phyloP scores from a whole-genome alignment of 2,329 filamentous ascomycete genomes.

The Lecanicillium sp. region DNA sequence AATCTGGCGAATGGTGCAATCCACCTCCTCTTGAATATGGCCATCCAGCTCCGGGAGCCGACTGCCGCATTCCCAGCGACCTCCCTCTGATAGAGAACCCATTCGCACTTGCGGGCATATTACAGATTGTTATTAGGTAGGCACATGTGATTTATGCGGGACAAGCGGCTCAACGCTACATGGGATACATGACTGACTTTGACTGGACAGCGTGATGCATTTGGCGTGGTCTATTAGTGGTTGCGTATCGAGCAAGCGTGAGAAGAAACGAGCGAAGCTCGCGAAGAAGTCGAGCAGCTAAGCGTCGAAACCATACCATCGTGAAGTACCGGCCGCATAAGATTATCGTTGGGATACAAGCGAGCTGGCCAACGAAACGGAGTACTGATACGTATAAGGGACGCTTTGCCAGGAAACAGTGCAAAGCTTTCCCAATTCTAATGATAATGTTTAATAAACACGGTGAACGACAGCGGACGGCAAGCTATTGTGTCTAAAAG shows the following conservation, averaged over 20 bases:
- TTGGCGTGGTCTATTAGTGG: not conserved
- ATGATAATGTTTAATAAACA: too few relatives aligned
- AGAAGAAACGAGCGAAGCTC: not conserved
- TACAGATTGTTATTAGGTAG: not conserved
- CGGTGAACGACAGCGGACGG: too few relatives aligned
- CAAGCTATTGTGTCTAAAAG: too few relatives aligned
- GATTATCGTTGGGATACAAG: not conserved
- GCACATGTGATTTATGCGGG: not conserved
- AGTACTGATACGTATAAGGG: too few relatives aligned
- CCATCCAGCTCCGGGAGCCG: not conserved
- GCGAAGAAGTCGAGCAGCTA: not conserved
- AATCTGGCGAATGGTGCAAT: not conserved
- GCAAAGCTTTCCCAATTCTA: too few relatives aligned
- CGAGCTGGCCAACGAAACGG: not conserved
- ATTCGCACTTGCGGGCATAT: not conserved
- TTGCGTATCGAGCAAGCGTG: not conserved
- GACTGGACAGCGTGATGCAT: not conserved
- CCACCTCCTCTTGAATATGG: not conserved
- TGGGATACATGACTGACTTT: not conserved
- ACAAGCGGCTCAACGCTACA: not conserved
- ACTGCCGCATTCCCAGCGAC: not conserved
- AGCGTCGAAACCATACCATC: not conserved
- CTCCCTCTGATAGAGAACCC: not conserved
- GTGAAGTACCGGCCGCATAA: not conserved
- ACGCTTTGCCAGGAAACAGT: too few relatives aligned